Conservation (phyloP, 2,329 filamentous ascomycete species). For the Emmonsiellopsis sp. region DNA sequence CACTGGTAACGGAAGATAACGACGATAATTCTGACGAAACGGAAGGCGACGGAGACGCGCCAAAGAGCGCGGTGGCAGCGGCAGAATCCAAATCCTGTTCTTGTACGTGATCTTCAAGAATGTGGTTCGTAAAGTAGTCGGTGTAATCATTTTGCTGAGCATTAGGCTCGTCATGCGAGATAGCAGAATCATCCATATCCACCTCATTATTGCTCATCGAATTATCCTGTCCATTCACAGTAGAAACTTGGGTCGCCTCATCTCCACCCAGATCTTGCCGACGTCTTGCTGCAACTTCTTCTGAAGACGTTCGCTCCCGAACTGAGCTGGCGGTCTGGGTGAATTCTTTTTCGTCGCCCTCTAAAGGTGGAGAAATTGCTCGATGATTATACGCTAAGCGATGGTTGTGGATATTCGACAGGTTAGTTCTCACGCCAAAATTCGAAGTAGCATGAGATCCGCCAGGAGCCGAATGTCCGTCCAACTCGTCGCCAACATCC, state of each 20-base stretch:
- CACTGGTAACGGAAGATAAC: conserved; percentile 34
- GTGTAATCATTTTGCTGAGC: conserved; percentile 10
- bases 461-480: conserved; percentile 7
- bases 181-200: conserved; percentile 18
- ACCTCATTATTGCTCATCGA: conserved; percentile 10
- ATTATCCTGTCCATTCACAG: not conserved
- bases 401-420: conserved; percentile 44
- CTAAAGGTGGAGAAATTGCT: conserved; percentile 13
- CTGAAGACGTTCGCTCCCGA: conserved; percentile 45
- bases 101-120: conserved; percentile 14
- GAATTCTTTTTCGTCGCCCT: conserved; percentile 53
- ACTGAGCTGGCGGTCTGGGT: conserved; percentile 88
- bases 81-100: conserved; percentile 25
- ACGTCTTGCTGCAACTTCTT: conserved; percentile 17
- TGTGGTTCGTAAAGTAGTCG: conserved; percentile 5
- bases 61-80: conserved; percentile 28
- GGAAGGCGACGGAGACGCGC: conserved; percentile 35
- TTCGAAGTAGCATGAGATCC: conserved; percentile 1
- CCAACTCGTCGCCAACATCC: conserved; percentile 39
- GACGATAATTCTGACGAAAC: conserved; percentile 33
- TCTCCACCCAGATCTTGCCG: conserved; percentile 22
- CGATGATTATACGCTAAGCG: conserved; percentile 55
- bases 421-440: conserved; percentile 8
- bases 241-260: conserved; percentile 3
- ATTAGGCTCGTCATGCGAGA: conserved; percentile 12